These are phyloP conservation scores for Xylaria hypoxylon DNA, from an alignment of 2,329 filamentous ascomycete species.

Conservation along the genomic window DNA sequence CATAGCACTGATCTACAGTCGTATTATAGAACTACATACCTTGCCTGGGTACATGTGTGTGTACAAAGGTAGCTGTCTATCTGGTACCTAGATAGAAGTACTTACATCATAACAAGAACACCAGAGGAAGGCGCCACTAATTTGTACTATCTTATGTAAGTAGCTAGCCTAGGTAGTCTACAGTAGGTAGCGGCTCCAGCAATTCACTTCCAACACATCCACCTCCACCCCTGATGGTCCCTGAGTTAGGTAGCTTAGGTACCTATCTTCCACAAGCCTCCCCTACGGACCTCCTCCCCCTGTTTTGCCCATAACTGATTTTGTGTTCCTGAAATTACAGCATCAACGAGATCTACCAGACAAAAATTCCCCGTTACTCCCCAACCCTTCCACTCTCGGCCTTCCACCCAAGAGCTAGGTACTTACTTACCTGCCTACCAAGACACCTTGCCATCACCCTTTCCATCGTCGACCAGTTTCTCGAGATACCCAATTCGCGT, in stretches of 20 bases:
- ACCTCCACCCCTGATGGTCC: conserved; percentile 6
- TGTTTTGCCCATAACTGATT: conserved; percentile 33
- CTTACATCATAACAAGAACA: background rate
- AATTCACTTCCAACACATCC: conserved; percentile 16
- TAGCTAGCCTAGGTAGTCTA: background rate
- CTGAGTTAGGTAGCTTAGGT: background rate
- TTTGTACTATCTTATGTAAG: background rate
- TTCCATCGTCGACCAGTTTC: conserved; percentile 39
- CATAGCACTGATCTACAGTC: too few species aligned
- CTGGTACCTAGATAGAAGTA: background rate
- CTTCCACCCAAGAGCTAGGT: conserved; percentile 39
- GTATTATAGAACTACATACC: background rate
- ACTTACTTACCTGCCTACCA: conserved; percentile 18
- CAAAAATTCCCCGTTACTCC: conserved; percentile 35
- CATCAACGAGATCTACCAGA: conserved; percentile 34
- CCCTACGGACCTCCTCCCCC: conserved; percentile 23
- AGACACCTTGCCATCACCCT: conserved; percentile 38
- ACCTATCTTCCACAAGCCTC: background rate
- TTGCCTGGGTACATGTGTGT: too few species aligned
- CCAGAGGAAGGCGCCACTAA: background rate
- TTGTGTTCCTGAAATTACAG: conserved; percentile 38
- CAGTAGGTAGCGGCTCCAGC: conserved; percentile 28
- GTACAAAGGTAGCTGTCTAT: too few species aligned
- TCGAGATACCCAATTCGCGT: conserved; percentile 49
- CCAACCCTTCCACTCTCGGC: conserved; percentile 44